Percentiles rank a stretch among this genome's conserved stretches.
Evolutionary conservation across 164 flowering plant genomes (phyloP).

Genomic region (Stephania cephalantha): DNA sequence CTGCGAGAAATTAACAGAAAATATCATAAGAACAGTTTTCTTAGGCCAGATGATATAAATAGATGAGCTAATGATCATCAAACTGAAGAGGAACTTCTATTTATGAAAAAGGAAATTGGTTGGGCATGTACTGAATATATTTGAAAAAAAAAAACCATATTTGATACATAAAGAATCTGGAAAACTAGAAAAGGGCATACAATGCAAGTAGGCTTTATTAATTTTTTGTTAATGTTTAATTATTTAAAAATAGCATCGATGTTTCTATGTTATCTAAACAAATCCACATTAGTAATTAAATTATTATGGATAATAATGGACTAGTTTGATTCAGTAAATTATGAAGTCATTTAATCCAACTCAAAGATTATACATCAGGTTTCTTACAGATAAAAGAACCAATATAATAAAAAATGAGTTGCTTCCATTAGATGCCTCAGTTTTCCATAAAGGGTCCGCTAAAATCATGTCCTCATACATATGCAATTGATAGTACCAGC

Average conservation of each 20-base stretch:
- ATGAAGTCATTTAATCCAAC: too few species aligned
- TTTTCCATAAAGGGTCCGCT: neutral
- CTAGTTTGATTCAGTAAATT: too few species aligned
- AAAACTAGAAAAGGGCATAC: too few species aligned
- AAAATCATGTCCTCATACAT: neutral
- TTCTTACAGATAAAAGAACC: neutral
- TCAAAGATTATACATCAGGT: too few species aligned
- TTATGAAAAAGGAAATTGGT: conserved; percentile 3
- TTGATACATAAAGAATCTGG: neutral
- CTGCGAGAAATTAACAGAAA: conserved; percentile 28
- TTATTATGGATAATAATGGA: too few species aligned
- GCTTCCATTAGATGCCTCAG: neutral
- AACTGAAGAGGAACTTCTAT: neutral
- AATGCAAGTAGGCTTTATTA: too few species aligned
- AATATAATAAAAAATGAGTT: neutral
- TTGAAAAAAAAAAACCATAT: neutral
- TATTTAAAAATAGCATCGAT: too few species aligned
- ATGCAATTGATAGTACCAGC: neutral
- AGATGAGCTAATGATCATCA: neutral
- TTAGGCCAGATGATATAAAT: neutral
- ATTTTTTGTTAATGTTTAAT: too few species aligned
- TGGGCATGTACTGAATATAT: neutral
- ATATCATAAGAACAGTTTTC: conserved; percentile 3
- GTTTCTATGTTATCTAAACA: too few species aligned
- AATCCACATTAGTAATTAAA: too few species aligned